Percentiles rank a stretch among this genome's conserved stretches.
phyloP scores from a whole-genome alignment of 208 protist species.

The Porcisia hertigi region DNA sequence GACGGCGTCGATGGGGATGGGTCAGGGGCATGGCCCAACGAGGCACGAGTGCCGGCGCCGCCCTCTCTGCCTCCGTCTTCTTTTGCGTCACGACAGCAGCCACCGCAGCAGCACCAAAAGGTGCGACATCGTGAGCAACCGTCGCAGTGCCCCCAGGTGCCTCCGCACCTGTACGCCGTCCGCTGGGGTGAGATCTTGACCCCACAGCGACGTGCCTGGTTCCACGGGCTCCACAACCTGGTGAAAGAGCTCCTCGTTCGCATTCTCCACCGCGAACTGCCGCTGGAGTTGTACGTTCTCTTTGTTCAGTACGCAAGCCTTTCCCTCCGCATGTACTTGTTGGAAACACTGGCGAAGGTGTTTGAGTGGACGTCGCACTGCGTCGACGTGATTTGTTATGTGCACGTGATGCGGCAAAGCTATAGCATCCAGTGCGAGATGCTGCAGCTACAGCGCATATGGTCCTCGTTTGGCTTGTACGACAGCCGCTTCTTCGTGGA shows the following conservation, averaged over 20 bases:
- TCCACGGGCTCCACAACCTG: constrained; percentile 36
- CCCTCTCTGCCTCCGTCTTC: background rate
- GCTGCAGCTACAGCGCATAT: constrained; percentile 49
- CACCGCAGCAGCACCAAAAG: background rate
- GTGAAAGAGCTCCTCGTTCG: constrained; percentile 38
- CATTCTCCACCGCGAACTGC: constrained; percentile 44
- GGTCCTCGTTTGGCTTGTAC: constrained; percentile 47
- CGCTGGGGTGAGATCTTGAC: constrained; percentile 53
- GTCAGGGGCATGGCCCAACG: background rate
- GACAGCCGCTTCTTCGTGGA: constrained; percentile 27
- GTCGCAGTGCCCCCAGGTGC: constrained; percentile 16
- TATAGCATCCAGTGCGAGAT: constrained; percentile 47
- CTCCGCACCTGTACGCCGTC: constrained; percentile 74
- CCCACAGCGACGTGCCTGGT: constrained; percentile 44
- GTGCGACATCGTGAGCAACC: background rate
- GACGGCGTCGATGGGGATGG: background rate
- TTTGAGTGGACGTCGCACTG: constrained; percentile 61
- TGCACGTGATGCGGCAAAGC: constrained; percentile 48
- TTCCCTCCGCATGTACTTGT: constrained; percentile 41
- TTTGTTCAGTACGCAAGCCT: constrained; percentile 63
- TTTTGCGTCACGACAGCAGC: background rate
- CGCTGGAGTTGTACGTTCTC: constrained; percentile 60
- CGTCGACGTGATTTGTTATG: constrained; percentile 61
- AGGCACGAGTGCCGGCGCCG: constrained; percentile 11
- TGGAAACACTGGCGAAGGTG: constrained; percentile 63